A percentile compares a stretch with the other conserved stretches of the same genome.
Evolutionary conservation across 2,329 filamentous ascomycete species (phyloP).

Genomic region (Achaetomium macrosporum): DNA sequence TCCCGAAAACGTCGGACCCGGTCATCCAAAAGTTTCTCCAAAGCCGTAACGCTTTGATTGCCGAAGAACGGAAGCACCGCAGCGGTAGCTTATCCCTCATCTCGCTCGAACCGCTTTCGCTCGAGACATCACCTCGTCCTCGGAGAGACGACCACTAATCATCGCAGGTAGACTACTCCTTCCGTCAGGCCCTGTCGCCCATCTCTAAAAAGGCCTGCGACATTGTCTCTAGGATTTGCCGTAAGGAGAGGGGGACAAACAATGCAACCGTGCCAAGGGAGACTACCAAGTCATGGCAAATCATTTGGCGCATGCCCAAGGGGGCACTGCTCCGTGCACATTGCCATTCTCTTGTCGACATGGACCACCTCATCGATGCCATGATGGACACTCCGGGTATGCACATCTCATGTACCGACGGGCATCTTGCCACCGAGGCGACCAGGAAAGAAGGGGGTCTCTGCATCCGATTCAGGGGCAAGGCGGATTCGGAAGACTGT

Average conservation of each 20-base stretch:
- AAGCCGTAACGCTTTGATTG: constrained; percentile 69
- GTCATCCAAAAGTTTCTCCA: constrained; percentile 78
- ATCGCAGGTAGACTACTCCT: constrained; percentile 54
- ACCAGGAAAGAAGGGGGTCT: constrained; percentile 45
- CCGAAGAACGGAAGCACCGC: constrained; percentile 73
- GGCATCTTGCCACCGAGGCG: constrained; percentile 47
- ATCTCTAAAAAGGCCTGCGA: constrained; percentile 70
- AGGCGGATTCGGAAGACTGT: constrained; percentile 31
- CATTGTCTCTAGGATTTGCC: constrained; percentile 74
- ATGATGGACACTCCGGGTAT: constrained; percentile 68
- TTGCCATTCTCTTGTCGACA: constrained; percentile 84
- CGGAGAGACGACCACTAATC: constrained; percentile 1
- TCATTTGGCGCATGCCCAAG: constrained; percentile 83
- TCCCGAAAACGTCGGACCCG: constrained; percentile 57
- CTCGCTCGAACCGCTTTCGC: not conserved
- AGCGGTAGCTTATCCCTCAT: constrained; percentile 51
- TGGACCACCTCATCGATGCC: constrained; percentile 70
- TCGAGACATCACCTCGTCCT: too few relatives aligned
- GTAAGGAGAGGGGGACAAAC: constrained; percentile 59
- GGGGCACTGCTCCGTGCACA: constrained; percentile 82
- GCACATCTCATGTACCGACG: constrained; percentile 56
- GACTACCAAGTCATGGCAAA: constrained; percentile 75
- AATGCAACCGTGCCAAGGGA: constrained; percentile 66
- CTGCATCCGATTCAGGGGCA: constrained; percentile 53
- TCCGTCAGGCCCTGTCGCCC: constrained; percentile 69